These are phyloP conservation scores for Metarhizium rileyi DNA, from an alignment of 2,329 filamentous ascomycete species.

Conservation along the genomic window DNA sequence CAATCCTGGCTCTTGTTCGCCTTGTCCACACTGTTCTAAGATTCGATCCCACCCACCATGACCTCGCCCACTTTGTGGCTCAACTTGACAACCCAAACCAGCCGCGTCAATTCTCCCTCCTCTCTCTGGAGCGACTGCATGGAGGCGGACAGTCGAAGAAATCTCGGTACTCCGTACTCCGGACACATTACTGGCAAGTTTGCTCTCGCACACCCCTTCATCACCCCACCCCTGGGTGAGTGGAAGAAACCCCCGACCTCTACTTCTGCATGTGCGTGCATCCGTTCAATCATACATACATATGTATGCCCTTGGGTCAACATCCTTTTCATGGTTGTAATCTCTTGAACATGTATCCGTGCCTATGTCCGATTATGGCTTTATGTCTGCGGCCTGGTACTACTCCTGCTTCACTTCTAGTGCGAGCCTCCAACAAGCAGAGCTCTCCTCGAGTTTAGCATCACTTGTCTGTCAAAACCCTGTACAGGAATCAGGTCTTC, in stretches of 20 bases:
- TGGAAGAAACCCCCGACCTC: not conserved
- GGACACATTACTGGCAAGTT: not conserved
- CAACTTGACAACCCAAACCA: conserved; percentile 2
- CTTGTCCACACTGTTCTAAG: conserved; percentile 6
- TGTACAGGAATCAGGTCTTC: not conserved
- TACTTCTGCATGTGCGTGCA: conserved; percentile 5
- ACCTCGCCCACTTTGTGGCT: conserved; percentile 4
- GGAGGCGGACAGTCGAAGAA: not conserved
- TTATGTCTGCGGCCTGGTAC: conserved; percentile 1
- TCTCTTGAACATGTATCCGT: conserved; percentile 5
- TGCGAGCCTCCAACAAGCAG: not conserved
- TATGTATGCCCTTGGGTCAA: conserved; percentile 4
- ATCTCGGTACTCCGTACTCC: conserved; percentile 3
- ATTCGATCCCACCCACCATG: conserved; percentile 11
- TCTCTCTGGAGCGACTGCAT: not conserved
- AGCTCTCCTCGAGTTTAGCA: not conserved
- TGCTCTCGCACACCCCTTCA: conserved; percentile 3
- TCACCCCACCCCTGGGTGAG: conserved; percentile 5
- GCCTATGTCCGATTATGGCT: conserved; percentile 1
- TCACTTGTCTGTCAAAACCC: not conserved
- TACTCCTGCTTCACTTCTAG: conserved; percentile 3
- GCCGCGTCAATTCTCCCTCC: conserved; percentile 2
- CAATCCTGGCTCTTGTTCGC: conserved; percentile 1
- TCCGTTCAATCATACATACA: conserved; percentile 4
- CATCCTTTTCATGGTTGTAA: conserved; percentile 1